These are phyloP conservation scores for Crithidia thermophila DNA, from an alignment of 208 protist species.

Conservation along the genomic window DNA sequence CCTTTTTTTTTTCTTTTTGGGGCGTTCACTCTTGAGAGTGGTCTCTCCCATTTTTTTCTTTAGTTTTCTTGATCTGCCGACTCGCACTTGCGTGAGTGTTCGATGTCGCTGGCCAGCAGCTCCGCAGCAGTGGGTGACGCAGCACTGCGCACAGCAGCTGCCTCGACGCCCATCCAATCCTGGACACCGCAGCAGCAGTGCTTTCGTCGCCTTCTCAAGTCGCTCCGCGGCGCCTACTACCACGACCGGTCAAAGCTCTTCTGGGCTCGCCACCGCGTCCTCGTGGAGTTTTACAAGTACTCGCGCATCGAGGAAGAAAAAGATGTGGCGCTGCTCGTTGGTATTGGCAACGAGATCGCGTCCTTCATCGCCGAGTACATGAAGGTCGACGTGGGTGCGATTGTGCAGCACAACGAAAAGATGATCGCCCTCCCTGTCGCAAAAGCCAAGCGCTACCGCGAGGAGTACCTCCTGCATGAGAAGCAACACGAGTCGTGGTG, in stretches of 20 bases:
- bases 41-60: background rate
- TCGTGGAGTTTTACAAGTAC: slow-evolving; percentile 93
- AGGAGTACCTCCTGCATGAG: slow-evolving; percentile 78
- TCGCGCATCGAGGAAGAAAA: slow-evolving; percentile 48
- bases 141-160: background rate
- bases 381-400: slow-evolving; percentile 82
- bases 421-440: slow-evolving; percentile 69
- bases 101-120: slow-evolving; percentile 16
- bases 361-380: slow-evolving; percentile 81
- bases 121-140: slow-evolving; percentile 10
- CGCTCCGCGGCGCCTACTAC: slow-evolving; percentile 78
- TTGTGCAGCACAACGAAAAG: slow-evolving; percentile 83
- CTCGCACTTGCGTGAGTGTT: background rate
- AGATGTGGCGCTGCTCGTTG: slow-evolving; percentile 55
- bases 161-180: background rate
- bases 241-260: slow-evolving; percentile 90
- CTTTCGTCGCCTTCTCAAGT: slow-evolving; percentile 71
- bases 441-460: slow-evolving; percentile 78
- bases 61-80: background rate
- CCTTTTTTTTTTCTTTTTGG: background rate
- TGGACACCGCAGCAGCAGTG: slow-evolving; percentile 83
- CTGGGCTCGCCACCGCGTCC: slow-evolving; percentile 85
- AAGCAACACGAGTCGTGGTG: slow-evolving; percentile 91
- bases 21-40: background rate
- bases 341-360: slow-evolving; percentile 68